These are phyloP conservation scores for Penicillium desertorum DNA, from an alignment of 495 filamentous ascomycete species.

Conservation along the genomic window DNA sequence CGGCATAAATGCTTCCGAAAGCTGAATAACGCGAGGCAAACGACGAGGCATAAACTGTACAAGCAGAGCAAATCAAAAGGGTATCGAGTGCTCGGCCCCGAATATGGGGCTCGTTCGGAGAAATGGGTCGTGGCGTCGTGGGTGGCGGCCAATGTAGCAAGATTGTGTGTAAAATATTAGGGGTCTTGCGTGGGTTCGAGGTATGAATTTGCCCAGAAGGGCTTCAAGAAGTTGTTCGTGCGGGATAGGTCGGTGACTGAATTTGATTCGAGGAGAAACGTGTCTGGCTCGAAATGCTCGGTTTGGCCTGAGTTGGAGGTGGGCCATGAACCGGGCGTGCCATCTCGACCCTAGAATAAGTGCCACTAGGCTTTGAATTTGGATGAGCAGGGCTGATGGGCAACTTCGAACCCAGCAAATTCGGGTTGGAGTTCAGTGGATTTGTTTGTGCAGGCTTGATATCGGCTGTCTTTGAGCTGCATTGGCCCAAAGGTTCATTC, in stretches of 20 bases:
- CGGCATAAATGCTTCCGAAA: conserved; percentile 26
- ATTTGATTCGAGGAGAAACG: background rate
- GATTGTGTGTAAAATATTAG: conserved; percentile 11
- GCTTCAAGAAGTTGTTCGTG: background rate
- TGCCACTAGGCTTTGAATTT: background rate
- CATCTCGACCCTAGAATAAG: background rate
- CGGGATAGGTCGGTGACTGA: background rate
- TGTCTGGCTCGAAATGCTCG: background rate
- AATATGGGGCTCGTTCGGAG: conserved; percentile 16
- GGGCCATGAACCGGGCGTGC: background rate
- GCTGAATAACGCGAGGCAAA: conserved; percentile 29
- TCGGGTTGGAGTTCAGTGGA: background rate
- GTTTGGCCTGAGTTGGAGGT: background rate
- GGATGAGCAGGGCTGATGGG: conserved; percentile 8
- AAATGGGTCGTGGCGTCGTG: conserved; percentile 24
- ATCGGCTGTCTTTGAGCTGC: background rate
- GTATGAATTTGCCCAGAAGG: background rate
- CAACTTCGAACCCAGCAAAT: conserved; percentile 2
- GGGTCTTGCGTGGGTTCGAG: conserved; percentile 1
- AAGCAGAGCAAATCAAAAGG: conserved; percentile 33
- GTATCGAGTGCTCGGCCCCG: conserved; percentile 32
- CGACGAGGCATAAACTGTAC: conserved; percentile 30
- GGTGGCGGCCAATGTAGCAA: conserved; percentile 12
- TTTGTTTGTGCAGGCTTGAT: background rate
- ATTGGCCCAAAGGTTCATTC: too few species aligned